Base-by-base conservation (phyloP, 306 rosid genomes). In the Clitoria ternatea region DNA sequence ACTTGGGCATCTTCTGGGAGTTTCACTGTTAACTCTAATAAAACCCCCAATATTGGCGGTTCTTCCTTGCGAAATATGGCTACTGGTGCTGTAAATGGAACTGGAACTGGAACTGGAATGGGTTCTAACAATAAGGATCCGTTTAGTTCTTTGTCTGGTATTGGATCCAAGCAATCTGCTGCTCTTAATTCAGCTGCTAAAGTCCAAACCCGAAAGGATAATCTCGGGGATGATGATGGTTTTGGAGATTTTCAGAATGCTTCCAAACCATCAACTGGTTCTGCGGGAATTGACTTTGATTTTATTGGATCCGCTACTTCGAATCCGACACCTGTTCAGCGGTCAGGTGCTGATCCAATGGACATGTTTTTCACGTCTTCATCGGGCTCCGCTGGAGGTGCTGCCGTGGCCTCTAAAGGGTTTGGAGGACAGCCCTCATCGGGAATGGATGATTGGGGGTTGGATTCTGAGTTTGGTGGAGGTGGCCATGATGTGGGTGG, bases 221-320 rank as follows among this genome's bases (percentile, higher is more conserved):
- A 71, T 6, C 26, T 52, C 4, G 63, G 40, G 29, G 79, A 82
- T 72, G 85, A 82, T 72, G 85, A 81, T 73, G 80, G 73, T 66
- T 95, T 91, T 87, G 97, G 99, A 36, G 87, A 86, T 84, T 91
- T 95, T 74, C 91, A 79, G 75, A 86, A 87, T 82, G 91, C 90
- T 56, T 50, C 91, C n/a, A 86, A 86, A 73, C 75, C 89, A 5
- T 72, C 85, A 0, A 74, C 75, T 35, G 81, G 50, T 62, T 29
- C 50, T 53, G 33, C 61, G 3, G 78, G 72, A 2, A 82, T 49
- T 70, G 75, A 62, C 53, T n/a, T 59, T 45, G 78, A 69, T 71
- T 86, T 85, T 62, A 42, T 22, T 12, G 92, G 89, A 66, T 63
- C 86, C 3, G 69, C 83, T 6, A 32, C 81, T 42, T 44, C 72